phyloP scores from a whole-genome alignment of 2,329 filamentous ascomycete genomes.

The Trichoderma arundinaceum region DNA sequence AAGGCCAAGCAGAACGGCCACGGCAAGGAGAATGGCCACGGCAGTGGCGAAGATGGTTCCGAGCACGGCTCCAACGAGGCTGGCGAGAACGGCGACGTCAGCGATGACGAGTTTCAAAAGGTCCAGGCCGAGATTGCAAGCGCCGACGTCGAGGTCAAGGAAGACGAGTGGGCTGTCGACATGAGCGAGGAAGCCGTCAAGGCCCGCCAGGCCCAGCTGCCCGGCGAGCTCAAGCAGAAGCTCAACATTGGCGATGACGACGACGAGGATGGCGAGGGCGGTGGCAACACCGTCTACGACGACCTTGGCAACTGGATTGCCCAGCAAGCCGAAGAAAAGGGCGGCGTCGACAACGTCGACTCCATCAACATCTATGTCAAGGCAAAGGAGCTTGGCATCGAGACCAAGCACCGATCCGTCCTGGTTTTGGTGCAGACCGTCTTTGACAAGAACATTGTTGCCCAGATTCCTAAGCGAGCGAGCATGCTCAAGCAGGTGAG shows the following conservation, averaged over 20 bases:
- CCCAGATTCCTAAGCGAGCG: slow-evolving; percentile 84
- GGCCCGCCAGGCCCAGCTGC: slow-evolving; percentile 89
- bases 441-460: slow-evolving; percentile 87
- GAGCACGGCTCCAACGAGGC: slow-evolving; percentile 58
- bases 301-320: slow-evolving; percentile 93
- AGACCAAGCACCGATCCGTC: slow-evolving; percentile 90
- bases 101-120: slow-evolving; percentile 90
- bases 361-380: slow-evolving; percentile 95
- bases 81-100: slow-evolving; percentile 68
- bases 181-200: slow-evolving; percentile 95
- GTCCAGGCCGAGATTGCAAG: slow-evolving; percentile 70
- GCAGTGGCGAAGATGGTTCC: slow-evolving; percentile 62
- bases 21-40: slow-evolving; percentile 60
- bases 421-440: slow-evolving; percentile 91
- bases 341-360: slow-evolving; percentile 77
- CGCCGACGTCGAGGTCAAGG: slow-evolving; percentile 69
- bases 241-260: slow-evolving; percentile 82
- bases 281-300: slow-evolving; percentile 80
- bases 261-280: slow-evolving; percentile 78
- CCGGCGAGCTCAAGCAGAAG: slow-evolving; percentile 92
- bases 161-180: slow-evolving; percentile 95
- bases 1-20: slow-evolving; percentile 81
- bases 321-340: slow-evolving; percentile 71
- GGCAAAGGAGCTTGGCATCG: slow-evolving; percentile 94
- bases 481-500: slow-evolving; percentile 85